A percentile compares a stretch with the other conserved stretches of the same genome.
phyloP scores from a whole-genome alignment of 2,329 filamentous ascomycete species.

The Alternaria longipes region DNA sequence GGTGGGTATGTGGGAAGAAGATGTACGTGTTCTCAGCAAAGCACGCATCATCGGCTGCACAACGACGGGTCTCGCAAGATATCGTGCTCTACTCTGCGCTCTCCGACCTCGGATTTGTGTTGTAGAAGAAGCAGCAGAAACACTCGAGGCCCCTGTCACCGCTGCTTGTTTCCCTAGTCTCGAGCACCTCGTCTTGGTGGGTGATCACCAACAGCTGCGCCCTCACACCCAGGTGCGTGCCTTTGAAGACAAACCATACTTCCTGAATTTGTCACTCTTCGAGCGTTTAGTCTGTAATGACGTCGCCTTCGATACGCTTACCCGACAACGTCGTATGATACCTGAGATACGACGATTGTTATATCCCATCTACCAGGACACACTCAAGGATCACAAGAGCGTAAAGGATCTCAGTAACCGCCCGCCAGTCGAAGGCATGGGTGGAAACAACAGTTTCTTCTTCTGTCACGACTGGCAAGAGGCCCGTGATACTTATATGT shows the following conservation, averaged over 20 bases:
- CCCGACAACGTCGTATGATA: constrained; percentile 77
- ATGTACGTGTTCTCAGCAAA: constrained; percentile 55
- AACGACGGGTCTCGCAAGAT: constrained; percentile 83
- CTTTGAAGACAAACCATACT: constrained; percentile 68
- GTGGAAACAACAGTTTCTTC: constrained; percentile 66
- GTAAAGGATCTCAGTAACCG: constrained; percentile 60
- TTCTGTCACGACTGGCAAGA: constrained; percentile 74
- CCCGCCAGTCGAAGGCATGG: constrained; percentile 69
- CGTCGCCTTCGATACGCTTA: constrained; percentile 71
- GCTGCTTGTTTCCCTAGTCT: constrained; percentile 69
- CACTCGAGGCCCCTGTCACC: constrained; percentile 70
- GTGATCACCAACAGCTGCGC: constrained; percentile 82
- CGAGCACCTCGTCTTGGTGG: constrained; percentile 74
- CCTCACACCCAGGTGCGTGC: constrained; percentile 71
- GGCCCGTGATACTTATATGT: constrained; percentile 68
- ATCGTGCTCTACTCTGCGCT: constrained; percentile 73
- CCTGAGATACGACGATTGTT: constrained; percentile 71
- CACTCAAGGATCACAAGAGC: constrained; percentile 65
- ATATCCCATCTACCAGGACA: constrained; percentile 67
- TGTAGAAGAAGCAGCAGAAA: constrained; percentile 84
- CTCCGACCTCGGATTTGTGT: constrained; percentile 73
- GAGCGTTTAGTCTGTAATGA: constrained; percentile 76
- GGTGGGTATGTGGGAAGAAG: constrained; percentile 66
- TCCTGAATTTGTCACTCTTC: constrained; percentile 79
- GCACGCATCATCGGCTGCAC: constrained; percentile 73